Evolutionary conservation across 257 asterid species (phyloP).

Genomic region (Solanum peruvianum): DNA sequence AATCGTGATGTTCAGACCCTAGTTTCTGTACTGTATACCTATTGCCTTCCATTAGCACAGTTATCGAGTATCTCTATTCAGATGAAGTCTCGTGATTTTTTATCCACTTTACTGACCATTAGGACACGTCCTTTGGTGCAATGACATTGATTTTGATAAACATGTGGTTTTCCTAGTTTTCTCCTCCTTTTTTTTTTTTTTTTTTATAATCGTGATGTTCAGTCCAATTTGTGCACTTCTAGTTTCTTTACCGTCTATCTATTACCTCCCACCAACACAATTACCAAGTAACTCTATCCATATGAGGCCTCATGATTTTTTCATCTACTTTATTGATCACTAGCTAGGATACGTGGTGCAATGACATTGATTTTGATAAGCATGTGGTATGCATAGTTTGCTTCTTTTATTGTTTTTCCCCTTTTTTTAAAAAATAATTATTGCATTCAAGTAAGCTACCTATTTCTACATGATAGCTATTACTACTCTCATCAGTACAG

Average conservation of each 20-base stretch:
- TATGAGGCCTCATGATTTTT: background rate
- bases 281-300: background rate
- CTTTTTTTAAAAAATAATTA: too few species aligned
- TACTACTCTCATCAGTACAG: background rate
- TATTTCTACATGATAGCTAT: too few species aligned
- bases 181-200: too few species aligned
- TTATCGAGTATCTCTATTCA: too few species aligned
- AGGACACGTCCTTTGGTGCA: conserved; percentile 8
- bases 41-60: background rate
- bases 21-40: too few species aligned
- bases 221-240: background rate
- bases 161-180: conserved; percentile 36
- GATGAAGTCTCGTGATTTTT: too few species aligned
- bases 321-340: too few species aligned
- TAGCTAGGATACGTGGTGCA: conserved; percentile 7
- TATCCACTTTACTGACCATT: background rate
- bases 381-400: conserved; percentile 32
- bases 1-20: background rate
- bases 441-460: too few species aligned
- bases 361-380: conserved; percentile 51
- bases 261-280: background rate
- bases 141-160: conserved; percentile 50
- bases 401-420: background rate
- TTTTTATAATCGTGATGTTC: background rate
- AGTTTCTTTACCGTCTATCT: background rate